Evolutionary conservation across 148 eudicot genomes (phyloP), one percentile per base, ranked within the genome.

Genomic region (Chenopodium album): DNA sequence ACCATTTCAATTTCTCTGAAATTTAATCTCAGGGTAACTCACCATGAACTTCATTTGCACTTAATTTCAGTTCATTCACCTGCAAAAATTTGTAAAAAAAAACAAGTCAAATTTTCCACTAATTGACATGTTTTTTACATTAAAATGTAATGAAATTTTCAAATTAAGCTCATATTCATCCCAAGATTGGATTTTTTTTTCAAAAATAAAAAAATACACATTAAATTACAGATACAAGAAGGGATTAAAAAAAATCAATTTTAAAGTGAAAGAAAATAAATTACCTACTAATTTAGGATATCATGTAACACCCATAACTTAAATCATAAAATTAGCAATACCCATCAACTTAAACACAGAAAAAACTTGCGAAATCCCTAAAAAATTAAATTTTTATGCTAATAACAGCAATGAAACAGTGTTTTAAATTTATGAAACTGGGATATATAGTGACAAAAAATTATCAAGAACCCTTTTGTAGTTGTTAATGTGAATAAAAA

Each of bases 1-100:
- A 90, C 92, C 94, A 91, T 81, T 50, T 81, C 83, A 81, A 47
- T 63, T 14, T 87, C 79, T 77, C 26, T 54, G 73, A 75, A 28
- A 56, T 59, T 31, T 79, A 79, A 26, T 34, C 31, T 69, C 71
- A 67, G 75, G 41, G 67, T 69, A 44, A 52, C 63, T 62, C 72
- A 62, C 54, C 65, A 73, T 23, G 6, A 50, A 44, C 82, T 64
- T 64, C 75, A 72, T 84, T 76, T 65, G 67, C 10, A 79, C 74
- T 52, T 75, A 14, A 66, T 47, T 83, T 54, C 64, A 48, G 29
- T n/a, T 28, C 46, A 50, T 68, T 52, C 37, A 52, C 84, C 76
- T 54, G 19, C 29, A 52, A 19, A 48, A 22, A 22, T 5, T 20
- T 72, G 28, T 56, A 46, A 72, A 7, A 72, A 34, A 44, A 72